These are phyloP conservation scores for Tylopilus vinaceipallidus DNA, from an alignment of 768 basidiomycete genomes.

Conservation along the genomic window DNA sequence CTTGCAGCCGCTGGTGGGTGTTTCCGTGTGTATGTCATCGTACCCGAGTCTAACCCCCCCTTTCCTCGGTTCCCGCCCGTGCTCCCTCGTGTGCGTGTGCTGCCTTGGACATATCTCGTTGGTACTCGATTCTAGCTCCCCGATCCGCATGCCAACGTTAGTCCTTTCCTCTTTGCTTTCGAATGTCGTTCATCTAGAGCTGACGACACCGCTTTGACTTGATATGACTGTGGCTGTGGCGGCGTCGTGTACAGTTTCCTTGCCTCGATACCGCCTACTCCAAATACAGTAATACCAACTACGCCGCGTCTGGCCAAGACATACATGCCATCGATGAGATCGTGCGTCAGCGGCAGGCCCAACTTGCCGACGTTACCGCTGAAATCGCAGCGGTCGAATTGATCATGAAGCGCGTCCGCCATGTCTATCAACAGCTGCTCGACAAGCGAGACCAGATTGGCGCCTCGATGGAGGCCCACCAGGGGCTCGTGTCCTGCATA, in stretches of 20 bases:
- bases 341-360: constrained; percentile 10
- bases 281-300: constrained; percentile 14
- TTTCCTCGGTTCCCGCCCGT: not conserved
- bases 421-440: constrained; percentile 9
- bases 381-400: constrained; percentile 15
- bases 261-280: constrained; percentile 19
- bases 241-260: constrained; percentile 4
- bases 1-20: constrained; percentile 10
- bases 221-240: not conserved
- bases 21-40: not conserved
- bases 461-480: constrained; percentile 20
- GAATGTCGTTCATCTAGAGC: not conserved
- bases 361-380: constrained; percentile 11
- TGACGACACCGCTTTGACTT: not conserved
- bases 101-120: not conserved
- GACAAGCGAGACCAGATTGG: constrained; percentile 13
- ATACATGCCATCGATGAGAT: constrained; percentile 14
- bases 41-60: not conserved
- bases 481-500: constrained; percentile 30
- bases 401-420: constrained; percentile 11
- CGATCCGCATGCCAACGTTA: constrained; percentile 10
- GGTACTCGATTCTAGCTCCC: constrained; percentile 9
- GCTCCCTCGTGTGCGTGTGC: not conserved
- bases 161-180: not conserved
- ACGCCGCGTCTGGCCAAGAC: constrained; percentile 11